Percentiles rank a stretch among this genome's conserved stretches.
phyloP scores from a whole-genome alignment of 2,329 filamentous ascomycete species.

The Fusarium austroafricanum region DNA sequence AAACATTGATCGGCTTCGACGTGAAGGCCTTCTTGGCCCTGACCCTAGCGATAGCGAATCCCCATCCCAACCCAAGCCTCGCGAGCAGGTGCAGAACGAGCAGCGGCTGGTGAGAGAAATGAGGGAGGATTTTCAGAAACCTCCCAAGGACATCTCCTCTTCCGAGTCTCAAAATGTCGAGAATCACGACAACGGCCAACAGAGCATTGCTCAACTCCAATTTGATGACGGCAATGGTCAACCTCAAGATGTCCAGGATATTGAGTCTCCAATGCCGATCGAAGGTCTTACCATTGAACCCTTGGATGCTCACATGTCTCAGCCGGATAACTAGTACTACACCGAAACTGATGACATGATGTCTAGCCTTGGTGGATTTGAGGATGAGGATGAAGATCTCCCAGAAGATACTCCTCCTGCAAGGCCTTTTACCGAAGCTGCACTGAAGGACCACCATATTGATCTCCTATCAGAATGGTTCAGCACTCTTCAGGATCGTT shows the following conservation, averaged over 20 bases:
- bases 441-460: neutral
- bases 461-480: neutral
- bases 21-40: neutral
- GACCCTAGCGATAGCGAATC: neutral
- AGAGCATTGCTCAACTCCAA: neutral
- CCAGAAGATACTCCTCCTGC: neutral
- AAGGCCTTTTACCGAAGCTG: neutral
- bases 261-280: neutral
- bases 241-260: neutral
- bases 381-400: neutral
- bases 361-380: neutral
- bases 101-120: constrained; percentile 7
- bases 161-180: neutral
- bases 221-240: neutral
- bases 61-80: neutral
- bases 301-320: neutral
- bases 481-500: neutral
- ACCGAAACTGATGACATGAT: neutral
- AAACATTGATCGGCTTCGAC: neutral
- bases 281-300: neutral
- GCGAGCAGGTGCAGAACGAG: neutral
- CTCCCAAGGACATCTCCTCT: neutral
- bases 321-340: neutral
- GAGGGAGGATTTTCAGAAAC: neutral
- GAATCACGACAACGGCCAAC: neutral